phyloP scores from a whole-genome alignment of 2,329 filamentous ascomycete genomes.

The Lachnellula hyalina region DNA sequence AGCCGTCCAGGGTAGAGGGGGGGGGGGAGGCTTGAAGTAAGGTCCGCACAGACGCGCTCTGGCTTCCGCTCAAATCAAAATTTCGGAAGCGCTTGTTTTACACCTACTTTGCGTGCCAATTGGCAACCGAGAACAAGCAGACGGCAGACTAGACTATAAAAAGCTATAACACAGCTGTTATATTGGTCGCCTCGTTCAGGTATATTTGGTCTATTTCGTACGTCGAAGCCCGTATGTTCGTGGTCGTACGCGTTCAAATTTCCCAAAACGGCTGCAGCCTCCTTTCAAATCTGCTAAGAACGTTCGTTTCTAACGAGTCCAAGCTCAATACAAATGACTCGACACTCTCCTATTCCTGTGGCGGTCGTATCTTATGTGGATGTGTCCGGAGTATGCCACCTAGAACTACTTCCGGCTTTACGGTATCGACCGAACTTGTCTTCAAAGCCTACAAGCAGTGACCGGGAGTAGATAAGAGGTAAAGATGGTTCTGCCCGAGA shows the following conservation, averaged over 20 bases:
- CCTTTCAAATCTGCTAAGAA: too few relatives aligned
- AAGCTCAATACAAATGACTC: neutral
- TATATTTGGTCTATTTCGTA: neutral
- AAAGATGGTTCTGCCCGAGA: neutral
- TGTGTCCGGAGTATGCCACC: too few relatives aligned
- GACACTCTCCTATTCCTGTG: neutral
- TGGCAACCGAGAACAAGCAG: neutral
- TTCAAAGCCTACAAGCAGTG: neutral
- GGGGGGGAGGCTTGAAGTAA: neutral
- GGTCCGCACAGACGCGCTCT: slow-evolving; percentile 12
- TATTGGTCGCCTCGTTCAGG: neutral
- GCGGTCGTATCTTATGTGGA: too few relatives aligned
- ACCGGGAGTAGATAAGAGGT: neutral
- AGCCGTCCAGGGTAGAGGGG: slow-evolving; percentile 1
- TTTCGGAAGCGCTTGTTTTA: neutral
- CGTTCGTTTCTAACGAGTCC: too few relatives aligned
- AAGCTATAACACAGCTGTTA: neutral
- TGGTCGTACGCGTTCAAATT: too few relatives aligned
- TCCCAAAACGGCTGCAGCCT: too few relatives aligned
- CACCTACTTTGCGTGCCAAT: neutral
- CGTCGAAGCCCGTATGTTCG: too few relatives aligned
- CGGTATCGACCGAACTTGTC: neutral
- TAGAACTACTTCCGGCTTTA: neutral
- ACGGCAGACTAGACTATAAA: neutral
- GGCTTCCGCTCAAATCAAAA: neutral